Base-by-base conservation (phyloP, 2,329 filamentous ascomycete species). In the Colletotrichum orchidophilum region DNA sequence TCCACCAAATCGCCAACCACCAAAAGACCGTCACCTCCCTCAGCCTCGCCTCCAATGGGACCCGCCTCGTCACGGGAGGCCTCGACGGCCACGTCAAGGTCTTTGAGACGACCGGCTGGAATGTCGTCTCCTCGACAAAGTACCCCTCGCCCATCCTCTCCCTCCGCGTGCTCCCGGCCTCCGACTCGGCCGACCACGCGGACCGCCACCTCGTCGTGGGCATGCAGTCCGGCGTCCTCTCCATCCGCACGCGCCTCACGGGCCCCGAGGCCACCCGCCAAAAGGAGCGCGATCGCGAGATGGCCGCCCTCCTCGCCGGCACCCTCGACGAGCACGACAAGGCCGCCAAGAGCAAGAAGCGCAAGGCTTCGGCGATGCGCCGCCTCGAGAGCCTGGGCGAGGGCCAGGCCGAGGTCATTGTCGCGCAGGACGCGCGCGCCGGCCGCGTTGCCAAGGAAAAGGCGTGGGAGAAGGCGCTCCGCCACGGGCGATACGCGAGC, bases 21-120 rank as follows among this genome's bases (percentile, higher is more conserved):
- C 96, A 99, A 80, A 99, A 98, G 89, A 97, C 96, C 0, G 95
- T 99, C 71, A 98, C 96, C 0, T 92, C 93, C 8, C 87, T 99
- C 65, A 92, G 92, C 62, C 85, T 97, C 39, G 95, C 95, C 8
- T 95, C 94, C 54, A 90, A 93, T 75, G 94, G 93, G 57, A 90
- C 90, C 61, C 90, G 96, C 61, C 87, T 99, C 67, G 89, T 99
- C 64, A 95, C 92, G 74, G 96, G 95, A 81, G 95, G 92, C 24
- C 87, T 99, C 55, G 96, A 99, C 80, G 97, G 96, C 11, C 96
- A 98, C 82, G 92, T 98, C 83, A 99, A 99, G 83, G 91, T 99
- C 49, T 98, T 97, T 77, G 96, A 98, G 83, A 98, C 95, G 1
- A 92, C 91, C 1, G 92, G 90, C 61, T 99, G 96, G 96, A 97